Percentiles rank a stretch among this genome's conserved stretches.
phyloP scores from a whole-genome alignment of 2,329 filamentous ascomycete genomes.

The Ophiosphaerella herpotricha region DNA sequence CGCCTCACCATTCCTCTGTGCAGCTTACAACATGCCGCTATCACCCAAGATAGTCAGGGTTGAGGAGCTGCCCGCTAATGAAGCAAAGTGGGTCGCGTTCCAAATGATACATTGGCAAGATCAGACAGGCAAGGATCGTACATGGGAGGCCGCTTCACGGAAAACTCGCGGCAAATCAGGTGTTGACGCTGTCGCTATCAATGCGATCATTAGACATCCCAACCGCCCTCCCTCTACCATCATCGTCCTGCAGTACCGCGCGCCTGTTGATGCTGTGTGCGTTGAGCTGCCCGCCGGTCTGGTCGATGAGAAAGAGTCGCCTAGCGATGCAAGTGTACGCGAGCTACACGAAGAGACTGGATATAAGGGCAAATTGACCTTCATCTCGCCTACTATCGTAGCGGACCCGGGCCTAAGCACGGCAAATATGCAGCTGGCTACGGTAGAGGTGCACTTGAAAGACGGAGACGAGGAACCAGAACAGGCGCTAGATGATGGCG shows the following conservation, averaged over 20 bases:
- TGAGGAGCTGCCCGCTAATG: constrained; percentile 54
- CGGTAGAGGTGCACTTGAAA: constrained; percentile 61
- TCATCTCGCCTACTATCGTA: constrained; percentile 68
- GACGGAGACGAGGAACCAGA: constrained; percentile 58
- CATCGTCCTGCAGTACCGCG: constrained; percentile 64
- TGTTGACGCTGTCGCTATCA: constrained; percentile 64
- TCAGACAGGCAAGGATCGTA: constrained; percentile 51
- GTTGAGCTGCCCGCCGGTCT: constrained; percentile 66
- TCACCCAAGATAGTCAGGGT: constrained; percentile 41
- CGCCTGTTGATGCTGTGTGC: constrained; percentile 61
- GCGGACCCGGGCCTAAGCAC: constrained; percentile 66
- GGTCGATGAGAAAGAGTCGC: constrained; percentile 62
- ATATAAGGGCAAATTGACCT: constrained; percentile 58
- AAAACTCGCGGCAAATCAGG: constrained; percentile 60
- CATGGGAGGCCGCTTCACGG: constrained; percentile 57
- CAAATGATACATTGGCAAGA: constrained; percentile 58
- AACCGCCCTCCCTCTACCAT: constrained; percentile 55
- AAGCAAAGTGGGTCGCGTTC: constrained; percentile 63
- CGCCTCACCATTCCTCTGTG: constrained; percentile 7
- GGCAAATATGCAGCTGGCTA: constrained; percentile 65
- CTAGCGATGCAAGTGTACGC: constrained; percentile 60
- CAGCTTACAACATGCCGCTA: constrained; percentile 41
- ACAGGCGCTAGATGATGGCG: constrained; percentile 64
- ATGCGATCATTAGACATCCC: constrained; percentile 59
- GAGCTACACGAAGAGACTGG: constrained; percentile 68